These are phyloP conservation scores for Gaeumannomyces tritici DNA, from an alignment of 2,329 filamentous ascomycete genomes.

Conservation along the genomic window DNA sequence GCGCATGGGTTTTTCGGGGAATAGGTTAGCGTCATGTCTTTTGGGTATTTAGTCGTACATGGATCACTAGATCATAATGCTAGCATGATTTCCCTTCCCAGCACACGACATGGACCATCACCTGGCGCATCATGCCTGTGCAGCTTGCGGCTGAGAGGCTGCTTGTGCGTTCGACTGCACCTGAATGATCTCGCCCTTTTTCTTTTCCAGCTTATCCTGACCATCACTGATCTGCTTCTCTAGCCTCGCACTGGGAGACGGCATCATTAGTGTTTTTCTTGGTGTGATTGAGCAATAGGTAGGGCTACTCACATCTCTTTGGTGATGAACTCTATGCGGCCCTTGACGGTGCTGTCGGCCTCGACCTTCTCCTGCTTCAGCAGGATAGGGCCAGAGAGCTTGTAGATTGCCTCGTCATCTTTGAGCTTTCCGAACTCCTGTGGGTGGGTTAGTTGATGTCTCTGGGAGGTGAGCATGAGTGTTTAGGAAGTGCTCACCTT, in stretches of 20 bases:
- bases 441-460: not conserved
- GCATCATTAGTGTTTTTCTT: conserved; percentile 16
- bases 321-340: conserved; percentile 81
- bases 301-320: conserved; percentile 72
- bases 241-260: conserved; percentile 18
- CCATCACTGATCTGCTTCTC: conserved; percentile 45
- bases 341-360: conserved; percentile 83
- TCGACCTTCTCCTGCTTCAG: conserved; percentile 91
- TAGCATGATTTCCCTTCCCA: not conserved
- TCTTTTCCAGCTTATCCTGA: conserved; percentile 47
- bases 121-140: conserved; percentile 15
- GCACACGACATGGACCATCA: not conserved
- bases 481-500: conserved; percentile 41
- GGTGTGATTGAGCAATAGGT: conserved; percentile 7
- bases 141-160: conserved; percentile 14
- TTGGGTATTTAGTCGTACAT: not conserved
- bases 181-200: conserved; percentile 51
- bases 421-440: conserved; percentile 76
- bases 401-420: conserved; percentile 87
- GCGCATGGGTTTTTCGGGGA: not conserved
- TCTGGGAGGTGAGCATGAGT: not conserved
- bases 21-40: not conserved
- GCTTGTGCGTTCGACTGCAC: conserved; percentile 40
- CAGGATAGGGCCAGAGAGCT: conserved; percentile 84
- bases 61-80: not conserved